Conservation (phyloP, 495 filamentous ascomycete genomes). For the Thozetella sp. region DNA sequence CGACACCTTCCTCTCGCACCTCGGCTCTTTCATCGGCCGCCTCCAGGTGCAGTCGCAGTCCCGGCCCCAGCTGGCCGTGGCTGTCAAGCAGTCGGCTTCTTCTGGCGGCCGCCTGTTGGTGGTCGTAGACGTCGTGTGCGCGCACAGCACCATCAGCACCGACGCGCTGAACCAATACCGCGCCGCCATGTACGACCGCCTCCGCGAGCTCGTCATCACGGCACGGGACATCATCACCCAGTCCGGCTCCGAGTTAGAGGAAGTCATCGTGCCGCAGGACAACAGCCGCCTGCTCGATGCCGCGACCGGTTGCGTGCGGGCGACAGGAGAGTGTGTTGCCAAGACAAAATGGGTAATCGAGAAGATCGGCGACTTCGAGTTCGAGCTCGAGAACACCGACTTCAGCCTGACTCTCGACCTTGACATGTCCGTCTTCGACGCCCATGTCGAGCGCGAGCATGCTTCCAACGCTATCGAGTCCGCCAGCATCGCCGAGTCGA, state of each 20-base stretch:
- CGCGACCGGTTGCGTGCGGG: constrained; percentile 87
- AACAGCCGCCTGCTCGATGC: constrained; percentile 76
- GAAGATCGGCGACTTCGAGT: constrained; percentile 91
- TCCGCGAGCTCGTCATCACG: constrained; percentile 76
- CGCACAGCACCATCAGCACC: constrained; percentile 69
- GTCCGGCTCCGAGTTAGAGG: constrained; percentile 62
- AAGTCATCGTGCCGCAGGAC: constrained; percentile 79
- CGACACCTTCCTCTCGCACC: constrained; percentile 83
- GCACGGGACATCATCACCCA: constrained; percentile 76
- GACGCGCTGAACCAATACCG: constrained; percentile 68
- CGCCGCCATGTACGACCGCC: constrained; percentile 76
- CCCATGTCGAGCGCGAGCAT: constrained; percentile 17
- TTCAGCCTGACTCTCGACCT: constrained; percentile 44
- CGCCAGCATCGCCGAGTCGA: constrained; percentile 37
- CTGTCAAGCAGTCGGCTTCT: constrained; percentile 72
- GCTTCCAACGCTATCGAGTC: constrained; percentile 21
- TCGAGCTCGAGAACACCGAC: constrained; percentile 54
- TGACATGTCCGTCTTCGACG: constrained; percentile 42
- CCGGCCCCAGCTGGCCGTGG: constrained; percentile 73
- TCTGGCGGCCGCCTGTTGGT: constrained; percentile 77
- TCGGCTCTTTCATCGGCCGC: constrained; percentile 90
- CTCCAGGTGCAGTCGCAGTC: constrained; percentile 88
- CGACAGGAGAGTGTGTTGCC: constrained; percentile 86
- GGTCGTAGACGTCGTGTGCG: constrained; percentile 82
- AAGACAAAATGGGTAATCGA: constrained; percentile 86